Conservation (phyloP, 805 yeast genomes). For the Cyberlindnera maclurae region DNA sequence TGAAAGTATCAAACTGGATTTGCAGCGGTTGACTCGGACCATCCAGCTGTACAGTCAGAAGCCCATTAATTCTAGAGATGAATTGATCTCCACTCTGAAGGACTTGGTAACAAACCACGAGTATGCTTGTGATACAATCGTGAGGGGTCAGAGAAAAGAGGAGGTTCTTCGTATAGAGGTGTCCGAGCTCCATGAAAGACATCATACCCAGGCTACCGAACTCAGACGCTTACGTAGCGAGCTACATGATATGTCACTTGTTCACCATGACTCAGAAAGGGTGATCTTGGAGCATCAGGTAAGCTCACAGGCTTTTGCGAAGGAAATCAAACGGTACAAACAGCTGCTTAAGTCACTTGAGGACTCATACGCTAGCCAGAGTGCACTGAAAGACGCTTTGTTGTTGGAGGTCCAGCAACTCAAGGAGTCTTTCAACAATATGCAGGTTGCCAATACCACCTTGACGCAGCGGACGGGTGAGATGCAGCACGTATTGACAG, state of each 20-base stretch:
- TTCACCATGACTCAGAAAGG: background rate
- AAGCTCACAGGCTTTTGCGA: background rate
- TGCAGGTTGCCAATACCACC: background rate
- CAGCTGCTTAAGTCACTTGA: conserved; percentile 9
- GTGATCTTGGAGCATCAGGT: background rate
- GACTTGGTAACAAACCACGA: too few relatives aligned
- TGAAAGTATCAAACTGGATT: too few relatives aligned
- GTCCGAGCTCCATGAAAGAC: background rate
- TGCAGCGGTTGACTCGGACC: too few relatives aligned
- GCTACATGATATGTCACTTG: background rate
- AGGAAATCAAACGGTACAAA: conserved; percentile 1
- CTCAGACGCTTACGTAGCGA: background rate
- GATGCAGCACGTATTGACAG: conserved; percentile 1
- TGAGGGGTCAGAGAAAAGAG: background rate
- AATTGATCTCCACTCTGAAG: too few relatives aligned
- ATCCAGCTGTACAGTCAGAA: too few relatives aligned
- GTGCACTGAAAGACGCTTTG: background rate
- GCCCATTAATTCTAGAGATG: too few relatives aligned
- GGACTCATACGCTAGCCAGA: conserved; percentile 3
- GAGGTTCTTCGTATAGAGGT: background rate
- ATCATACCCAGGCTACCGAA: background rate
- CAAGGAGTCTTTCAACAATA: background rate
- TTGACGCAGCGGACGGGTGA: background rate
- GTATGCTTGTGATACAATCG: too few relatives aligned
- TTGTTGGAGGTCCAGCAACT: background rate